These are phyloP conservation scores for Aleurites moluccanus DNA, from an alignment of 441 rosid genomes.

Conservation along the genomic window DNA sequence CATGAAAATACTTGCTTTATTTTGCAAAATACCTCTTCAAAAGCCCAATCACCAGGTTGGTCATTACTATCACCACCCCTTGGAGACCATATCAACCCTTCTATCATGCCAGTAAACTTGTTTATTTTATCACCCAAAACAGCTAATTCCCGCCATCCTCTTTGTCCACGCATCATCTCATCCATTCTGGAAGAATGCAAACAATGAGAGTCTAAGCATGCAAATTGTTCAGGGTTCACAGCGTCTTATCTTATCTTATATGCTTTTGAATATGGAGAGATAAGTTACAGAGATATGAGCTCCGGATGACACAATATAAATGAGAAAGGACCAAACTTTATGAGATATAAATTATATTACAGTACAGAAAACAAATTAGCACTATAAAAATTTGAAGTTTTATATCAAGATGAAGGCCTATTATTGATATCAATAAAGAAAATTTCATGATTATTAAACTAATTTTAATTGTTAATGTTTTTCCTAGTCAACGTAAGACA, in stretches of 20 bases:
- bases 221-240: not conserved
- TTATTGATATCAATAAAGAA: not conserved
- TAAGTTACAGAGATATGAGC: not conserved
- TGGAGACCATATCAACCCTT: slow-evolving; percentile 95
- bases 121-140: slow-evolving; percentile 76
- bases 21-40: slow-evolving; percentile 63
- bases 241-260: not conserved
- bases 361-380: not conserved
- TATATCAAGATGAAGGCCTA: not conserved
- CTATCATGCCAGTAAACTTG: slow-evolving; percentile 89
- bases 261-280: not conserved
- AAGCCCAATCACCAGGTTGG: slow-evolving; percentile 66
- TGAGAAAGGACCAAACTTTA: not conserved
- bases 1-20: not conserved
- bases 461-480: not conserved
- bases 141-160: slow-evolving; percentile 96
- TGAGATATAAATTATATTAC: not conserved
- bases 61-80: slow-evolving; percentile 48
- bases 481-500: not conserved
- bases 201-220: not conserved
- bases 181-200: slow-evolving; percentile 62
- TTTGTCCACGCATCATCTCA: slow-evolving; percentile 98
- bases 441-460: not conserved
- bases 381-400: not conserved
- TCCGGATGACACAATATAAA: not conserved